Conservation (phyloP, 805 yeast genomes). For the Hagleromyces aurorensis region DNA sequence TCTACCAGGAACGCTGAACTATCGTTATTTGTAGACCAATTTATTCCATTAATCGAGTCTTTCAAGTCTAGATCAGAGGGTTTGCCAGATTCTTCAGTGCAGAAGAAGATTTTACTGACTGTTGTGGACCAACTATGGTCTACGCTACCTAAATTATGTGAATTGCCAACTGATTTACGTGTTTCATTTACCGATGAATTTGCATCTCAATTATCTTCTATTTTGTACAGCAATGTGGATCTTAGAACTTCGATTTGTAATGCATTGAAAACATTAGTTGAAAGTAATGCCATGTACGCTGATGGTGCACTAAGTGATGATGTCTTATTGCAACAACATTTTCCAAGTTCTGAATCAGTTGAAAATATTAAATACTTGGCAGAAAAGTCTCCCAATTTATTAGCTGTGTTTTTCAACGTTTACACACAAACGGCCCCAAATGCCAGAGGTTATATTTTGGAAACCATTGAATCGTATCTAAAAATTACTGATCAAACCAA, state of each 20-base stretch:
- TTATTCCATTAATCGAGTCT: conserved; percentile 56
- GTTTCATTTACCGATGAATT: conserved; percentile 62
- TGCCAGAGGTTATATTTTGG: conserved; percentile 75
- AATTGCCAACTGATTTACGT: conserved; percentile 68
- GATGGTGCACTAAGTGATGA: conserved; percentile 53
- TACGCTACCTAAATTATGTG: conserved; percentile 80
- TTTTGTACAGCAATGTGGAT: conserved; percentile 66
- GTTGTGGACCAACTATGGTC: conserved; percentile 91
- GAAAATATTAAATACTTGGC: conserved; percentile 56
- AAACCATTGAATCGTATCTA: conserved; percentile 76
- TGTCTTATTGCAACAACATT: conserved; percentile 49
- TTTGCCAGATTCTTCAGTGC: conserved; percentile 50
- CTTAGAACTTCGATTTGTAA: conserved; percentile 79
- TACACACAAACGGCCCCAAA: conserved; percentile 85
- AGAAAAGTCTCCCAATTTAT: conserved; percentile 59
- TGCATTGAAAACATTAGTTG: conserved; percentile 68
- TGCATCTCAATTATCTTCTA: conserved; percentile 67
- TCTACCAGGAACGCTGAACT: conserved; percentile 67
- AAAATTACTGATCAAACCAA: conserved; percentile 62
- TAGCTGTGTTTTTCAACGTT: conserved; percentile 86
- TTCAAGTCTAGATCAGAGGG: conserved; percentile 43
- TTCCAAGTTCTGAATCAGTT: conserved; percentile 49
- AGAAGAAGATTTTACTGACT: conserved; percentile 73
- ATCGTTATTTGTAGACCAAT: conserved; percentile 49
- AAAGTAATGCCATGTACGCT: conserved; percentile 52